Conservation (phyloP, 768 basidiomycete species). For the Trametes maxima region DNA sequence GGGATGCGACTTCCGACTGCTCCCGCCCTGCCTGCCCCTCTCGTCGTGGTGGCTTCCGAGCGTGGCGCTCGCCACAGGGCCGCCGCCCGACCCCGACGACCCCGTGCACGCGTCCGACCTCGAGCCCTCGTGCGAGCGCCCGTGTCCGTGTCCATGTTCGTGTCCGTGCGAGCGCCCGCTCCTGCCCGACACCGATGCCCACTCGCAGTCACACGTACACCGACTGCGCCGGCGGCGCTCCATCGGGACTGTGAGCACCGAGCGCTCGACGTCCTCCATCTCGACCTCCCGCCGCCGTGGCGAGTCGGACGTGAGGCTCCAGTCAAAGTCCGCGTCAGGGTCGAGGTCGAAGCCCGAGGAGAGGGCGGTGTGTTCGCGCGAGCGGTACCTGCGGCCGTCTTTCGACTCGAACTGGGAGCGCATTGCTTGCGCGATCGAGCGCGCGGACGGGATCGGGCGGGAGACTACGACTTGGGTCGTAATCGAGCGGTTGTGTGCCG, state of each 20-base stretch:
- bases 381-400: background rate
- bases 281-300: background rate
- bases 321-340: constrained; percentile 8
- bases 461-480: constrained; percentile 22
- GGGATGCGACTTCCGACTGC: background rate
- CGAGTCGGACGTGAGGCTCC: constrained; percentile 1
- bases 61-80: constrained; percentile 1
- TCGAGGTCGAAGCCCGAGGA: background rate
- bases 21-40: background rate
- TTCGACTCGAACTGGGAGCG: constrained; percentile 25
- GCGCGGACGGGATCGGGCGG: constrained; percentile 17
- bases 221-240: background rate
- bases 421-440: constrained; percentile 23
- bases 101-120: background rate
- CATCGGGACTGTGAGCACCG: background rate
- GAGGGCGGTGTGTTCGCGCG: background rate
- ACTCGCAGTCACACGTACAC: background rate
- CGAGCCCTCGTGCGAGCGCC: background rate
- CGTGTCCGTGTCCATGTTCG: background rate
- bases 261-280: background rate
- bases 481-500: constrained; percentile 19
- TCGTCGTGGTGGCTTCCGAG: background rate
- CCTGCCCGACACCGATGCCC: background rate
- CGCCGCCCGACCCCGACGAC: background rate
- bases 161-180: no score